Conservation (phyloP, 2,329 filamentous ascomycete species). For the Calonectria multiphialidica region DNA sequence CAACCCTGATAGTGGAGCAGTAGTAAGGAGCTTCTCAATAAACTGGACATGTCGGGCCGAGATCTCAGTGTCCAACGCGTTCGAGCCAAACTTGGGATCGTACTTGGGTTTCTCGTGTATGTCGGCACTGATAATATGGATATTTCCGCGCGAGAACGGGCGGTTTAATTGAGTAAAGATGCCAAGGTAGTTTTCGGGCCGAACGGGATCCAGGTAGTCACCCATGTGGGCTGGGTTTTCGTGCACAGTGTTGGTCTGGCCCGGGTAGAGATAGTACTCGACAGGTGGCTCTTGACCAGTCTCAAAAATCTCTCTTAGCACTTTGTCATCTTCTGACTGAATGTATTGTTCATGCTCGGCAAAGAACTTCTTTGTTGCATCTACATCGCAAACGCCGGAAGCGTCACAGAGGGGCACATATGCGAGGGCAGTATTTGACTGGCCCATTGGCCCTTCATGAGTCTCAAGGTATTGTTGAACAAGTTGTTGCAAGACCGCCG, state of each 20-base stretch:
- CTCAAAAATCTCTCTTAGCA: not conserved
- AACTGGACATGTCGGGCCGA: not conserved
- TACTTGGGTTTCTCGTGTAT: not conserved
- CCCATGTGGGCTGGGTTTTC: not conserved
- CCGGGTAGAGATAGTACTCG: not conserved
- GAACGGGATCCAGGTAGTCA: not conserved
- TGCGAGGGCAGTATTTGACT: not conserved
- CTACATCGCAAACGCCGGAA: not conserved
- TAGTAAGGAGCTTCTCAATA: not conserved
- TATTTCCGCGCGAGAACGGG: not conserved
- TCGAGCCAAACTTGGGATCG: not conserved
- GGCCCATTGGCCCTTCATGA: not conserved
- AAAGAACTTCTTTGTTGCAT: not conserved
- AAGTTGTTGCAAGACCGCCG: not conserved
- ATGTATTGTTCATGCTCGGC: not conserved
- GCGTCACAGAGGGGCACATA: not conserved
- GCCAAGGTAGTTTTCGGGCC: not conserved
- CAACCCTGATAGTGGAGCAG: not conserved
- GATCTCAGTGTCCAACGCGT: not conserved
- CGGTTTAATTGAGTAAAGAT: not conserved
- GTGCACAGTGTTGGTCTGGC: not conserved
- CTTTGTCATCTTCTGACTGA: not conserved
- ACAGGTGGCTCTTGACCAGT: not conserved
- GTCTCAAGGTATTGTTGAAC: not conserved
- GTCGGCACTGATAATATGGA: not conserved